Percentiles rank a stretch among this genome's conserved stretches.
Conservation (phyloP, 148 eudicot genomes). For the Persicaria tinctoria region DNA sequence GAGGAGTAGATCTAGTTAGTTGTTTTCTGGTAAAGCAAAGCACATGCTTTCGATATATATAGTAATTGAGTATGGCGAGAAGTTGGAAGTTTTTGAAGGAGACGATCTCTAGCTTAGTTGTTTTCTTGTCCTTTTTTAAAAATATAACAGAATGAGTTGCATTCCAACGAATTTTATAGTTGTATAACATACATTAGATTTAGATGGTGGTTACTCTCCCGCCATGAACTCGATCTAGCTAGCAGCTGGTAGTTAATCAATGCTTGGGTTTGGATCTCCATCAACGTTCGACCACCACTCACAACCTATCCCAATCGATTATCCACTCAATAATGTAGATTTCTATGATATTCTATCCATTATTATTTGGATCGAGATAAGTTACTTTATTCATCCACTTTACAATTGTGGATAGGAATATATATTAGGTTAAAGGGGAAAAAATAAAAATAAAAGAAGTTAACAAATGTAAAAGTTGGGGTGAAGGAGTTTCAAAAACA, state of each 20-base stretch:
- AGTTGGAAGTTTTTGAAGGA: neutral
- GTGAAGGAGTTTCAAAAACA: too few relatives aligned
- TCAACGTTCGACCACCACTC: neutral
- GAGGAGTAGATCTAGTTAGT: neutral
- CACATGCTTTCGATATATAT: neutral
- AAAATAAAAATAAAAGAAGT: too few relatives aligned
- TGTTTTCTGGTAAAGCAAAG: neutral
- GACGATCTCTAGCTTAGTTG: neutral
- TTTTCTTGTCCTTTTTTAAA: neutral
- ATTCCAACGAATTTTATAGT: neutral
- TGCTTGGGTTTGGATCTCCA: neutral
- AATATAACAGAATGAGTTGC: too few relatives aligned
- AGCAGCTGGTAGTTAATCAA: neutral
- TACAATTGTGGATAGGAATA: too few relatives aligned
- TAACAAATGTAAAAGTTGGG: too few relatives aligned
- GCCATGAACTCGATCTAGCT: neutral
- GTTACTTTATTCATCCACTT: too few relatives aligned
- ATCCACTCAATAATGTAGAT: too few relatives aligned
- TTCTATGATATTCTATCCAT: neutral
- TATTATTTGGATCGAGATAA: neutral
- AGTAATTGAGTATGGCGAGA: neutral
- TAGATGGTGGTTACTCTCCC: neutral
- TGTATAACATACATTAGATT: neutral
- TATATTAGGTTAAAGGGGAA: too few relatives aligned
- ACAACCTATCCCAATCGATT: neutral